phyloP scores from a whole-genome alignment of 768 basidiomycete species.

The Psilocybe azurescens region DNA sequence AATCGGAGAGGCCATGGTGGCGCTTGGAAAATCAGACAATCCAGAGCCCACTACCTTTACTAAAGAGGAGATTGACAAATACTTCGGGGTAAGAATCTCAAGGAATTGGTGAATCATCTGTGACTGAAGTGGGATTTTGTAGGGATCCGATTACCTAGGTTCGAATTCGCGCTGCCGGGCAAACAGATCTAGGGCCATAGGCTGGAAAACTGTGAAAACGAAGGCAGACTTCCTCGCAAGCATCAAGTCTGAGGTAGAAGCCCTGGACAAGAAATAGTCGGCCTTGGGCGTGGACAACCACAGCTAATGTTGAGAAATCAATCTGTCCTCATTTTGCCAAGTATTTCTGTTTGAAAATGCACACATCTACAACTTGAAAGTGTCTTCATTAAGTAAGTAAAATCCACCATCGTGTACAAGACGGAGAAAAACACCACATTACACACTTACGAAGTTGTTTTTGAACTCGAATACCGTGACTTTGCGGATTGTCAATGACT shows the following conservation, averaged over 20 bases:
- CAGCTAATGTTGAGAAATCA: no score
- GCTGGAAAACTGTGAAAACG: slow-evolving; percentile 30
- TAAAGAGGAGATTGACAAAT: slow-evolving; percentile 49
- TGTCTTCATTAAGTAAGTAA: no score
- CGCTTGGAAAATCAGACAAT: slow-evolving; percentile 40
- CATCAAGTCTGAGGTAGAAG: slow-evolving; percentile 27
- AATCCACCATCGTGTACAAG: no score
- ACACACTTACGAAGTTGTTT: no score
- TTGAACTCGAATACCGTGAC: no score
- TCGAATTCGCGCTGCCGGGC: slow-evolving; percentile 28
- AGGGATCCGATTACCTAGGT: slow-evolving; percentile 20
- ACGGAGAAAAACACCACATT: no score
- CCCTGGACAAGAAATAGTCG: slow-evolving; percentile 1
- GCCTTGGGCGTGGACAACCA: no score
- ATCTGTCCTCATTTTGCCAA: no score
- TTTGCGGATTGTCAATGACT: no score
- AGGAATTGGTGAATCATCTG: no score
- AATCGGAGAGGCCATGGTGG: slow-evolving; percentile 43
- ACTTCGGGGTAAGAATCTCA: slow-evolving; percentile 30
- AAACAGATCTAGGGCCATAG: slow-evolving; percentile 29
- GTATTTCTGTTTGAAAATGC: no score
- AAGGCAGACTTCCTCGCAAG: slow-evolving; percentile 29
- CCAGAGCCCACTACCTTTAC: slow-evolving; percentile 52
- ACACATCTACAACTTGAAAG: no score
- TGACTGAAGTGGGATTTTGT: background rate